These are phyloP conservation scores for Myxozyma vanderwaltii DNA, from an alignment of 805 yeast species.

Conservation along the genomic window DNA sequence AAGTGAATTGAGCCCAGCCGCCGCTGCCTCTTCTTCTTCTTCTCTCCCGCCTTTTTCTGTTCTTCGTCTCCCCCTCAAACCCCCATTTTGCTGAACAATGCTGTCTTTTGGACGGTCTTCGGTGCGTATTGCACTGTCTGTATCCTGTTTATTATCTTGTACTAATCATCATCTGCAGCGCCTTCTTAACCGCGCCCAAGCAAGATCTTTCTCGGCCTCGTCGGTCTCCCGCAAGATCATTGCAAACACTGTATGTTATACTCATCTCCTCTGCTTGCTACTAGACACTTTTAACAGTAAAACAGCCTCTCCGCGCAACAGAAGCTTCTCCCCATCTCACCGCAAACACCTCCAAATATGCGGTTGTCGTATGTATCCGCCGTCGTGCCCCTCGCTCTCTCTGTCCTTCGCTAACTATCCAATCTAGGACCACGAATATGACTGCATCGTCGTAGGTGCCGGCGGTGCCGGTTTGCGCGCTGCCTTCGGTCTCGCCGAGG, in stretches of 20 bases:
- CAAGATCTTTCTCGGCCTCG: conserved; percentile 39
- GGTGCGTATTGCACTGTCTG: conserved; percentile 5
- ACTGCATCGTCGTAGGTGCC: conserved; percentile 96
- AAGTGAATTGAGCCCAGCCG: not conserved
- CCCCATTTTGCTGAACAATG: conserved; percentile 3
- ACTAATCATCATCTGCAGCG: not conserved
- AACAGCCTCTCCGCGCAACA: conserved; percentile 44
- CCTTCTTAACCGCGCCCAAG: not conserved
- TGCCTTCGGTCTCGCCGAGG: conserved; percentile 95
- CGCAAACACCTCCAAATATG: conserved; percentile 63
- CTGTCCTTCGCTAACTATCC: not conserved
- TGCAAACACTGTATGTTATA: conserved; percentile 39
- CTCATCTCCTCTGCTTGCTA: not conserved
- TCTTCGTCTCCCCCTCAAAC: not conserved
- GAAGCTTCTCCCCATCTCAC: conserved; percentile 55
- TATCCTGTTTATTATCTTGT: not conserved
- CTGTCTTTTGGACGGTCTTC: conserved; percentile 26
- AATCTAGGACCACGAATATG: conserved; percentile 84
- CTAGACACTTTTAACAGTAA: not conserved
- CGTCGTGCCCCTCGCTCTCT: not conserved
- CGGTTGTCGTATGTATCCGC: conserved; percentile 54
- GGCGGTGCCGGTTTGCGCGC: conserved; percentile 99
- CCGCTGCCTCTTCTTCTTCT: not conserved
- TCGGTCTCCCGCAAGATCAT: conserved; percentile 40
- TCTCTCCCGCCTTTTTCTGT: not conserved